A percentile compares a stretch with the other conserved stretches of the same genome.
Evolutionary conservation across 495 filamentous ascomycete species (phyloP).

Genomic region (Lepraria neglecta): DNA sequence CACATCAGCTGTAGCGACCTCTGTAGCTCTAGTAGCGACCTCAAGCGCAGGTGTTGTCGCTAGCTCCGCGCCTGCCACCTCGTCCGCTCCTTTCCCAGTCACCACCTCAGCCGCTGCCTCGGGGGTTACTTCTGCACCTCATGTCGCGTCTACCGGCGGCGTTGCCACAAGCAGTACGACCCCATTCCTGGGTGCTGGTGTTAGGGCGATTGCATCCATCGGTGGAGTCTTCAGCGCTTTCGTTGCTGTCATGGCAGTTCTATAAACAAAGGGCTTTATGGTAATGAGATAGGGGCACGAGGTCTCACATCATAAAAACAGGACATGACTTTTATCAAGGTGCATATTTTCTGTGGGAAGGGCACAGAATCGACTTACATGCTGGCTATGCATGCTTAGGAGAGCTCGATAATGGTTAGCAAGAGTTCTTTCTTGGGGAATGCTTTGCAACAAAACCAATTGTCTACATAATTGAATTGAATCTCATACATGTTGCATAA

Average conservation of each 20-base stretch:
- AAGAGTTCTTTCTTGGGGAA: not conserved
- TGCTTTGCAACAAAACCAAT: not conserved
- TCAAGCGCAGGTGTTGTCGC: slow-evolving; percentile 4
- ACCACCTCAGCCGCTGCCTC: slow-evolving; percentile 15
- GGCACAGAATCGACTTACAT: not conserved
- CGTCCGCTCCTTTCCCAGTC: slow-evolving; percentile 7
- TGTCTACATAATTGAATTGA: not conserved
- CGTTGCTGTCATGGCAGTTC: slow-evolving; percentile 6
- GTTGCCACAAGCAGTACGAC: not conserved
- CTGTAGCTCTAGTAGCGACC: slow-evolving; percentile 2
- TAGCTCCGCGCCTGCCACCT: slow-evolving; percentile 10
- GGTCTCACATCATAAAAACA: not conserved
- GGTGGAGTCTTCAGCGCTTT: slow-evolving; percentile 11
- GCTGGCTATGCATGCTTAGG: not conserved
- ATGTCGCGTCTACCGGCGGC: not conserved
- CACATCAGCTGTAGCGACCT: slow-evolving; percentile 6
- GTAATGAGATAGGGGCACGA: not conserved
- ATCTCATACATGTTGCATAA: too few species aligned
- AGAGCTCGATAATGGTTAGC: not conserved
- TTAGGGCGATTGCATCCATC: slow-evolving; percentile 6
- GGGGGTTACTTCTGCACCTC: not conserved
- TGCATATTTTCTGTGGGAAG: not conserved
- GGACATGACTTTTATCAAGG: not conserved
- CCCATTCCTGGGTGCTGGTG: slow-evolving; percentile 21
- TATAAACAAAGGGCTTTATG: not conserved